Base-by-base conservation (phyloP, 2,329 filamentous ascomycete species). In the Trichophyton rubrum region DNA sequence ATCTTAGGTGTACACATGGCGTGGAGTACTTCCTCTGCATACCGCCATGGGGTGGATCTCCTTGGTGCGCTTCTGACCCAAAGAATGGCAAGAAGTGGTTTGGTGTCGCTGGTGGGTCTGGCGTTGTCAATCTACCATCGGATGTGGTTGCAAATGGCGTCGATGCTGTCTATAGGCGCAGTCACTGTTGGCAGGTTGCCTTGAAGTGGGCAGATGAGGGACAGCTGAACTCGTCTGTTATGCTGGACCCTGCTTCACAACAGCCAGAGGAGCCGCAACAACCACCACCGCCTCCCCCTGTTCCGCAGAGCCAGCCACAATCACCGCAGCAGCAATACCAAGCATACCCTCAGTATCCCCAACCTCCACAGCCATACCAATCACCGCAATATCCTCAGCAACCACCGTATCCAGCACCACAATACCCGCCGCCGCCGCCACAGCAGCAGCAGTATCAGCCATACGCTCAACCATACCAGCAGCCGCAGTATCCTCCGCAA, bases 121-220 rank as follows among this genome's bases (percentile, higher is more conserved):
- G 80, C 47, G 78, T 86, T 7, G 84, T 87, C 47, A 80, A 75
- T 62, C 71, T 87, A 4, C 84, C 85, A 0, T 80, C 79, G 0
- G 84, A 87, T 67, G 74, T 86, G 27, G 81, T 87, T 49, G 81
- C 85, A 64, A 80, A 87, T 66, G 82, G 85, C 17, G 80, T 85
- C 1, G 85, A 88, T 67, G 85, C 82, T 51, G 80, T 86, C 49
- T 88, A 87, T 70, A 79, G 82, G 15, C 81, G 85, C 47, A 85
- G 82, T 63, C 85, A 88, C 68, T 88, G 85, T 72, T 89, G 85
- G 85, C 74, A 79, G 61, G 78, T 80, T 66, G 85, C 84, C 2
- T 78, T 82, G 65, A 76, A 80, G 65, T 88, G 85, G 85, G 77
- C 77, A 7, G 74, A 76, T 40, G 74, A 75, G 17, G 70, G 71